Evolutionary conservation across 257 asterid species (phyloP), one percentile per base, ranked within the genome.

Genomic region (Solanum lycopersicoides): DNA sequence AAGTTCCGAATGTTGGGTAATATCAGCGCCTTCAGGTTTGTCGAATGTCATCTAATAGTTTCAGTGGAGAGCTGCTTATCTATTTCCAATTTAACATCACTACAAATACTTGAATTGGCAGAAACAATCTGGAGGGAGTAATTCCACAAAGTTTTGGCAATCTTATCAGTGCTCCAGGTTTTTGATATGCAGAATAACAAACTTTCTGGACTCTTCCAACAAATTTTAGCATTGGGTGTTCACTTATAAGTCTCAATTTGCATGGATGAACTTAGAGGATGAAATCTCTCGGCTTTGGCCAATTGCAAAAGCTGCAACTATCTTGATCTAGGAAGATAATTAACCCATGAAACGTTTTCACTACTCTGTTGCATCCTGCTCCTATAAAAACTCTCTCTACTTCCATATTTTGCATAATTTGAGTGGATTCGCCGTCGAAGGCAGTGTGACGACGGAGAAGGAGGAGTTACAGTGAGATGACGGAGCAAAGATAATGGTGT

Each of bases 261-360:
- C 30, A 28, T 28, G 30, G 30, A 28, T 28, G 30, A 28, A 28
- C 30, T n/a, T 28, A 28, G 30, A 28, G 1, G 30, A 1, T 1
- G 30, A 28, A 28, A 28, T 28, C 30, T 1, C 30, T 28, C 30
- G n/a, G 30, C 30, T 28, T 28, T 28, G 1, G 30, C 30, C 30
- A 28, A 28, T 28, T 28, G 30, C 30, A 28, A 28, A 28, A 28
- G 30, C 30, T 28, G 30, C 30, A 28, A 28, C 1, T 28, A n/a
- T 28, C 30, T 28, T 28, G 30, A 28, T 28, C 30, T 28, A 28
- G 30, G 30, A 28, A n/a, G n/a, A n/a, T n/a, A n/a, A n/a, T n/a
- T n/a, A n/a, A n/a, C 99, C 99, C 99, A 95, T 3, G 99, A 97
- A 6, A 95, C 97, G 87, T 95, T 97, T 97, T 94, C 23, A 97